Conservation (phyloP, 345 rosid species). For the Boechera retrofracta region DNA sequence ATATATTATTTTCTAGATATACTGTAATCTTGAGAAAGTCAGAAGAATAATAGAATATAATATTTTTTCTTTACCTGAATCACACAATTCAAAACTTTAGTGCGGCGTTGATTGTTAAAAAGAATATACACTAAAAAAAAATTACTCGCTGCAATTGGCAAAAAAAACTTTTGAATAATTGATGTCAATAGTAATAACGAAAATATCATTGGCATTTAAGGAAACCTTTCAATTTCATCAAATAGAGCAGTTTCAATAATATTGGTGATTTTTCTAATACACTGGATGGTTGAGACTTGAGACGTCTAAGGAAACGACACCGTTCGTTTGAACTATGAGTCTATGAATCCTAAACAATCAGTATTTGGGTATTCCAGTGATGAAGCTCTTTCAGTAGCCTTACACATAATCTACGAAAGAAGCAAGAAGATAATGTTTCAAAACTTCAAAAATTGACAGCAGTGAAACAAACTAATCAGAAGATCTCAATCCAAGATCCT, state of each 20-base stretch:
- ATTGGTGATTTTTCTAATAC: not conserved
- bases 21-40: not conserved
- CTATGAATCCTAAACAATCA: not conserved
- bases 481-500: conserved; percentile 1
- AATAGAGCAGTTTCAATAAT: no score
- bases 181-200: no score
- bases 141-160: not conserved
- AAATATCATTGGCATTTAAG: no score
- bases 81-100: not conserved
- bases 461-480: not conserved
- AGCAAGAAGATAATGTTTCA: not conserved
- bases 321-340: not conserved
- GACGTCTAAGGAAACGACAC: not conserved
- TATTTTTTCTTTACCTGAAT: not conserved
- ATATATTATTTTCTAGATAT: no score
- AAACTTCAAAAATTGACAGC: not conserved
- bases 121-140: not conserved
- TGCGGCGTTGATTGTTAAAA: not conserved
- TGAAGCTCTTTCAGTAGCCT: not conserved
- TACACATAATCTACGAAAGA: not conserved
- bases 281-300: not conserved
- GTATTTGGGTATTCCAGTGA: not conserved
- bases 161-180: no score
- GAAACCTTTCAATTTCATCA: no score
- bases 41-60: not conserved